A percentile compares a stretch with the other conserved stretches of the same genome.
Conservation (phyloP, 768 basidiomycete genomes). For the Candolleomyces aberdarensis region DNA sequence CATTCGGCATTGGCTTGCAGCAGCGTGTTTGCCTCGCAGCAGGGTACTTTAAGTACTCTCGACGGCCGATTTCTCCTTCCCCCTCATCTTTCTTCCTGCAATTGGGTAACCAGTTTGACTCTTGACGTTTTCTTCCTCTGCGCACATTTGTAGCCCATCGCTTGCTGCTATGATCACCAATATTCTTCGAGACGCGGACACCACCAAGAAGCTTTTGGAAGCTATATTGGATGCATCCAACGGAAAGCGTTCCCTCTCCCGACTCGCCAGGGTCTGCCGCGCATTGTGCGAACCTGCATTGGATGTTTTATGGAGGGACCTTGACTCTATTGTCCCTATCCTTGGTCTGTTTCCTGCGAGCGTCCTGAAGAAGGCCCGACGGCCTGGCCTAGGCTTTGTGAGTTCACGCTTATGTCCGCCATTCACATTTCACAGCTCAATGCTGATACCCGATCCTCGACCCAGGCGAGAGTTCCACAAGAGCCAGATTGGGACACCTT, state of each 20-base stretch:
- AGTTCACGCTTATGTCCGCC: constrained; percentile 24
- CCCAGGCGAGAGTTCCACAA: constrained; percentile 57
- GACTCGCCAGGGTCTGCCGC: constrained; percentile 72
- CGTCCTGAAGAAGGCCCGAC: constrained; percentile 65
- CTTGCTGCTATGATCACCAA: constrained; percentile 36
- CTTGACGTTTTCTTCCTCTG: not conserved
- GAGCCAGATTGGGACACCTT: constrained; percentile 68
- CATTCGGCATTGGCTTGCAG: constrained; percentile 18
- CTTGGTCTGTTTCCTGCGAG: constrained; percentile 68
- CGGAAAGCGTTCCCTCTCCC: constrained; percentile 64
- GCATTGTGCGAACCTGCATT: constrained; percentile 72
- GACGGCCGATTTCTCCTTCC: constrained; percentile 25
- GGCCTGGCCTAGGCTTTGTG: constrained; percentile 76
- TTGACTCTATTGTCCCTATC: constrained; percentile 72
- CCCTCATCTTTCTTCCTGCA: constrained; percentile 23
- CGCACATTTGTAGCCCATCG: not conserved
- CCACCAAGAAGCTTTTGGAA: constrained; percentile 47
- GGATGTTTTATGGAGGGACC: constrained; percentile 71
- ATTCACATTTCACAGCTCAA: not conserved
- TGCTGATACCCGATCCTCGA: constrained; percentile 7
- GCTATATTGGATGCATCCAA: constrained; percentile 51
- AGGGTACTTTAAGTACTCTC: constrained; percentile 34
- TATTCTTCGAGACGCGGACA: constrained; percentile 63
- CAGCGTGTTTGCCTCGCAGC: constrained; percentile 44
- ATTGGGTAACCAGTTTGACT: not conserved